Evolutionary conservation across 495 filamentous ascomycete genomes (phyloP).

Genomic region (Collariella sp.): DNA sequence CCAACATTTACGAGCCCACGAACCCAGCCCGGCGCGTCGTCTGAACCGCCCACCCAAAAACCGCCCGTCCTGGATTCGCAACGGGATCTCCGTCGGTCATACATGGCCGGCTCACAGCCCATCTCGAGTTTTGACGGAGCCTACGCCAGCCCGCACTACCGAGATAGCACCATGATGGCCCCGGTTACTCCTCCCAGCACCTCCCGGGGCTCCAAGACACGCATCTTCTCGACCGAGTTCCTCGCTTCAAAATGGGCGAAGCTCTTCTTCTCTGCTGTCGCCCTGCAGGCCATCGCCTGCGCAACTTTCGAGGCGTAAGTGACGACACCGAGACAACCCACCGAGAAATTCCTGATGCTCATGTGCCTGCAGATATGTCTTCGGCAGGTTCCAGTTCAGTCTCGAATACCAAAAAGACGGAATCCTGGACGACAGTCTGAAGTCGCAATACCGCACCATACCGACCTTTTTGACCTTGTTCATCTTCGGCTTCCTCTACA

Average conservation of each 20-base stretch:
- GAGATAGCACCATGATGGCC: slow-evolving; percentile 21
- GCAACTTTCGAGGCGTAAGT: slow-evolving; percentile 82
- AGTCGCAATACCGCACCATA: slow-evolving; percentile 55
- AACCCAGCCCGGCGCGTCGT: slow-evolving; percentile 1
- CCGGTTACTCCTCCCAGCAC: slow-evolving; percentile 15
- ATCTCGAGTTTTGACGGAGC: slow-evolving; percentile 30
- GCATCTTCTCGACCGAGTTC: slow-evolving; percentile 65
- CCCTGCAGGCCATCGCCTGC: slow-evolving; percentile 67
- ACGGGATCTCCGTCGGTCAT: slow-evolving; percentile 34
- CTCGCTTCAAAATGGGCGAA: slow-evolving; percentile 82
- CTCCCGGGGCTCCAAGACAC: slow-evolving; percentile 41
- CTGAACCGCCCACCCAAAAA: slow-evolving; percentile 23
- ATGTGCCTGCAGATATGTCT: slow-evolving; percentile 54
- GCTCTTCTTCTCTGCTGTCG: slow-evolving; percentile 65
- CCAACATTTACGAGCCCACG: slow-evolving; percentile 8
- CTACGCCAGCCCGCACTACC: slow-evolving; percentile 20
- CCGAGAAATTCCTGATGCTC: neutral
- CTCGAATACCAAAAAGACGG: slow-evolving; percentile 22
- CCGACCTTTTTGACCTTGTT: slow-evolving; percentile 91
- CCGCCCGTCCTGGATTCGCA: slow-evolving; percentile 31
- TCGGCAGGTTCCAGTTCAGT: slow-evolving; percentile 54
- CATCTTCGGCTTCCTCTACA: slow-evolving; percentile 93
- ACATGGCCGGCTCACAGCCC: slow-evolving; percentile 30
- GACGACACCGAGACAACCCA: neutral
- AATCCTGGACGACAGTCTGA: slow-evolving; percentile 19